Evolutionary conservation across 78 protist species (phyloP), one percentile per base, ranked within the genome.

Genomic region (Dictyostelium citrinum): DNA sequence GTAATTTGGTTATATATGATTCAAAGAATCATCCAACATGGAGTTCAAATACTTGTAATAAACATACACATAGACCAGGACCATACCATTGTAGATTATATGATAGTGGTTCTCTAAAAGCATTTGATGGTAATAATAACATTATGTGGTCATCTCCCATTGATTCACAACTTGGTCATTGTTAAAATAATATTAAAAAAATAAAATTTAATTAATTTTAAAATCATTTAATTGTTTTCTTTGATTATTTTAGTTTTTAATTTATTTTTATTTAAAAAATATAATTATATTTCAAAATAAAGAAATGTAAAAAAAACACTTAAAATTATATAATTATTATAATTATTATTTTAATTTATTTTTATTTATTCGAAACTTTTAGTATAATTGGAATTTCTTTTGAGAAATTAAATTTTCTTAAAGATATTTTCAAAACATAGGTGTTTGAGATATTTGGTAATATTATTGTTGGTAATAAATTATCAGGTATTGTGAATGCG

Each of bases 391-490:
- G 76, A 27, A 68, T 68, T 68, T 68, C 76, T 68, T 68, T 68
- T 68, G 41, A 31, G 35, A 68, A 68, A 27, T 61, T 61, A 12
- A 14, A 33, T 55, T 80, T 80, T 80, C 74, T 46, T 55, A 80
- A 20, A 27, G 91, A 31, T n/a, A 85, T 85, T 29, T 43, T 74
- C 2, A 85, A 24, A 14, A 24, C 24, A 61, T 85, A 85, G 1
- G 77, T 22, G 49, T 85, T 85, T 31, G 71, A 43, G 5, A 85
- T 55, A 39, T 85, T 85, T 35, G 81, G 61, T 58, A 84, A 79
- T 11, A 27, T 24, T 4, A 85, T 75, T 1, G 91, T 55, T 49
- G 91, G 83, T 24, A 58, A 14, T n/a, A 85, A 41, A 60, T 43
- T 58, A 43, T 60, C 46, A 22, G 91, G 91, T 37, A 85, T 58